Evolutionary conservation across 768 basidiomycete species (phyloP), one percentile per base, ranked within the genome.

Genomic region (Amanita exitialis): DNA sequence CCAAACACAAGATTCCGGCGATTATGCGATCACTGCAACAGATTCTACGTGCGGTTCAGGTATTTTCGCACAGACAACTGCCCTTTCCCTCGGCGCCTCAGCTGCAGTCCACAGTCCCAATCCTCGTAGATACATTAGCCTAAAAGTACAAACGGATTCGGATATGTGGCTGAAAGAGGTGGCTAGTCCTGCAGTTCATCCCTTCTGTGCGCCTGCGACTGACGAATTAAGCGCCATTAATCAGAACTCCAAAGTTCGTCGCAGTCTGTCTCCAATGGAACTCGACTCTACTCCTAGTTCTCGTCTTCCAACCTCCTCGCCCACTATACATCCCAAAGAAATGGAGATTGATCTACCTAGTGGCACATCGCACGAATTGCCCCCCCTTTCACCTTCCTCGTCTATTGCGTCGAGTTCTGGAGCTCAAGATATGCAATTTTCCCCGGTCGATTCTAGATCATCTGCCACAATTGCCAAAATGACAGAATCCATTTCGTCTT

Each of bases 211-310:
- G 37, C n/a, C 36, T 23, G 10, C 28, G 23, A 32, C 34, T 25
- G 18, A 39, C 44, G 44, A 43, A 12, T 18, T 20, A 23, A 18
- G 12, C 32, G 51, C 32, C 21, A 3, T 21, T 20, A 49, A 47
- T 54, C 32, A 47, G 56, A 61, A 53, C 51, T 44, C 54, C 51
- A 44, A 64, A 62, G 64, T 51, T 47, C 70, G 73, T 15, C 66
- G 77, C 51, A 82, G 75, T 62, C 65, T 78, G 42, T 78, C 79
- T 44, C 79, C 78, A 0, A 81, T 80, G 79, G 82, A 82, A 49
- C 68, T 82, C 38, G 79, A 75, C 55, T 78, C 78, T 6, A 61
- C 71, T 6, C 56, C 66, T 15, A 71, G 67, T 53, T 70, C 69
- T 8, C 28, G 28, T 27, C 38, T 16, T 23, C 18, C 41, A 6